Conservation (phyloP, 2,329 filamentous ascomycete genomes). For the Monosporascus ibericus region DNA sequence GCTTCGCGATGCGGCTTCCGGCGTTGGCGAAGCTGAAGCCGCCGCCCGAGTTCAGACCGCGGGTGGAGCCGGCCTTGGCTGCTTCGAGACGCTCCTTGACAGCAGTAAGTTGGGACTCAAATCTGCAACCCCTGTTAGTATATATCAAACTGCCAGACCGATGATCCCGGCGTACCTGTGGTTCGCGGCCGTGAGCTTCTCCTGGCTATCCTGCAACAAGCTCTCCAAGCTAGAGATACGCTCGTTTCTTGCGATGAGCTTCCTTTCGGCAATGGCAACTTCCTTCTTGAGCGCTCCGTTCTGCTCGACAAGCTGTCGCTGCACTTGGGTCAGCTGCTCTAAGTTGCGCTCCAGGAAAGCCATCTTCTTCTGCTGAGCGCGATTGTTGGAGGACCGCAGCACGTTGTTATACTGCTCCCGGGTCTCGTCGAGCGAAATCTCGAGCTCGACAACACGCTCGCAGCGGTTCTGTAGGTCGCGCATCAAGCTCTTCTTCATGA, state of each 20-base stretch:
- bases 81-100: conserved; percentile 97
- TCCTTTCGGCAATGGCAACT: conserved; percentile 95
- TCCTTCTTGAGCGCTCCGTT: conserved; percentile 98
- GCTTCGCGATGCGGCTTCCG: conserved; percentile 64
- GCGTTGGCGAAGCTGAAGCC: conserved; percentile 66
- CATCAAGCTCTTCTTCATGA: conserved; percentile 99
- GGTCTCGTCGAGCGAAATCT: conserved; percentile 95
- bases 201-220: conserved; percentile 91
- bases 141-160: not conserved
- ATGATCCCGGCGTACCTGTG: conserved; percentile 67
- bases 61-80: conserved; percentile 85
- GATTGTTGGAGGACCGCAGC: conserved; percentile 91
- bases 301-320: conserved; percentile 95
- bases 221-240: conserved; percentile 90
- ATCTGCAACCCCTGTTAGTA: conserved; percentile 51
- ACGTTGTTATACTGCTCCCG: conserved; percentile 99
- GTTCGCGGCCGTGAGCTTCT: conserved; percentile 95
- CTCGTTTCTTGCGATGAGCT: conserved; percentile 93
- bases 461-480: conserved; percentile 96
- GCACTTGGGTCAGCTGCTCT: conserved; percentile 94
- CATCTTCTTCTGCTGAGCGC: conserved; percentile 99
- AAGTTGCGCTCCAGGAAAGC: conserved; percentile 97
- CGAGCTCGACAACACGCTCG: conserved; percentile 94
- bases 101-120: conserved; percentile 92
- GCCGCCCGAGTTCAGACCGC: conserved; percentile 64